These are phyloP conservation scores for Geotrichum restrictum DNA, from an alignment of 1,139 yeast species.

Conservation along the genomic window DNA sequence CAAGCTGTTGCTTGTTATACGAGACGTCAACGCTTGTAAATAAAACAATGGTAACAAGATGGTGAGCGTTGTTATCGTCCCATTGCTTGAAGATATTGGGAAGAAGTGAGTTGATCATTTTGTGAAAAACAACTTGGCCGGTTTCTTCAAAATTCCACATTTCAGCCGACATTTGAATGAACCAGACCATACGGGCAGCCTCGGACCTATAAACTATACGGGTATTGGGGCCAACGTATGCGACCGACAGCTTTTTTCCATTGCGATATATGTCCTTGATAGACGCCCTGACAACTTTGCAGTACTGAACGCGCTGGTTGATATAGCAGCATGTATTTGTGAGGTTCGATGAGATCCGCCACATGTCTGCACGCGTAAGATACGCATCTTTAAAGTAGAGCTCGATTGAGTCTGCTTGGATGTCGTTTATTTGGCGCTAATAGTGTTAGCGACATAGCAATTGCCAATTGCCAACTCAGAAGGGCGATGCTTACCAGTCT, in stretches of 20 bases:
- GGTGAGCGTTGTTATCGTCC: slow-evolving; percentile 84
- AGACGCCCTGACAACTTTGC: slow-evolving; percentile 60
- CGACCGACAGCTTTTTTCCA: slow-evolving; percentile 53
- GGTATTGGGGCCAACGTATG: slow-evolving; percentile 69
- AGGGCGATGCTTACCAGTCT: slow-evolving; percentile 41
- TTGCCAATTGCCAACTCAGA: background rate
- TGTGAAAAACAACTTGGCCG: slow-evolving; percentile 91
- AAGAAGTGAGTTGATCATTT: slow-evolving; percentile 81
- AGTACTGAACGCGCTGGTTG: slow-evolving; percentile 60
- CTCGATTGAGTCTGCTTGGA: slow-evolving; percentile 78
- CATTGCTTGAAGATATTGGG: slow-evolving; percentile 87
- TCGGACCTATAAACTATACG: slow-evolving; percentile 84
- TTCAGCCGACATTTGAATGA: slow-evolving; percentile 85
- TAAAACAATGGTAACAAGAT: slow-evolving; percentile 82
- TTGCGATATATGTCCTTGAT: slow-evolving; percentile 65
- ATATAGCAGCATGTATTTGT: slow-evolving; percentile 62
- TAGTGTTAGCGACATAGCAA: background rate
- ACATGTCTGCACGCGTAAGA: slow-evolving; percentile 88
- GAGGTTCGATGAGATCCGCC: slow-evolving; percentile 67
- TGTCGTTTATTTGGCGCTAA: slow-evolving; percentile 41
- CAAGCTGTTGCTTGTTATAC: slow-evolving; percentile 24
- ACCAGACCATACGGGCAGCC: slow-evolving; percentile 75
- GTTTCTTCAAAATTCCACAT: slow-evolving; percentile 99
- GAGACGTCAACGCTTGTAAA: slow-evolving; percentile 77
- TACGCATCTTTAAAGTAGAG: slow-evolving; percentile 75